Conservation (phyloP, 495 filamentous ascomycete species). For the Neurospora sp. region DNA sequence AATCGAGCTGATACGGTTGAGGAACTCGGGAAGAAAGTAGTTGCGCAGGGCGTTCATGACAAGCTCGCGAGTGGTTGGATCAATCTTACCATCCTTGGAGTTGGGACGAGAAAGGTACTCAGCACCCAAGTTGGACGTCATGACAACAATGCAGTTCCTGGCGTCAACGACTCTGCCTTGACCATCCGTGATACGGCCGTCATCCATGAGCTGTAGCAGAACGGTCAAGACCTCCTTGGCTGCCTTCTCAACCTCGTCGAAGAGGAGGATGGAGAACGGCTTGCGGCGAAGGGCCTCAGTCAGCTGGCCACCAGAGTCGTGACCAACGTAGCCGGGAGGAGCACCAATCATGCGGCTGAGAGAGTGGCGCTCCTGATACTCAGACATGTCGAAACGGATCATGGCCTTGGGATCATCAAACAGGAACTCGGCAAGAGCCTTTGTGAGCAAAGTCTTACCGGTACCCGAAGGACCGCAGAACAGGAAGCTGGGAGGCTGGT, state of each 20-base stretch:
- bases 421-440: constrained; percentile 92
- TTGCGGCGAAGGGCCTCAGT: constrained; percentile 87
- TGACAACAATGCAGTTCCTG: constrained; percentile 96
- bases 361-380: constrained; percentile 96
- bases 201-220: constrained; percentile 95
- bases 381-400: constrained; percentile 99
- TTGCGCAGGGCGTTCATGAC: constrained; percentile 81
- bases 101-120: constrained; percentile 79
- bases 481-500: constrained; percentile 92
- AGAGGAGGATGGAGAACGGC: constrained; percentile 95
- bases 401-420: constrained; percentile 97
- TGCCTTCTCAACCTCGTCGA: constrained; percentile 97
- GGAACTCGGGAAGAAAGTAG: constrained; percentile 96
- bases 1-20: constrained; percentile 88
- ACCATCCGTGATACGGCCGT: constrained; percentile 96
- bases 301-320: constrained; percentile 91
- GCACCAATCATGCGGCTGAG: constrained; percentile 96
- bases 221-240: constrained; percentile 97
- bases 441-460: constrained; percentile 93
- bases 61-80: constrained; percentile 73
- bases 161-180: constrained; percentile 92
- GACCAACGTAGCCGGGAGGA: constrained; percentile 92
- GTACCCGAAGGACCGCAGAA: constrained; percentile 98
- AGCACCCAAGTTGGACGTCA: constrained; percentile 95
- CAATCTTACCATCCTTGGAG: constrained; percentile 71